Percentiles rank a stretch among this genome's conserved stretches.
phyloP scores from a whole-genome alignment of 2,329 filamentous ascomycete species.

The Aspergillus caelatus region DNA sequence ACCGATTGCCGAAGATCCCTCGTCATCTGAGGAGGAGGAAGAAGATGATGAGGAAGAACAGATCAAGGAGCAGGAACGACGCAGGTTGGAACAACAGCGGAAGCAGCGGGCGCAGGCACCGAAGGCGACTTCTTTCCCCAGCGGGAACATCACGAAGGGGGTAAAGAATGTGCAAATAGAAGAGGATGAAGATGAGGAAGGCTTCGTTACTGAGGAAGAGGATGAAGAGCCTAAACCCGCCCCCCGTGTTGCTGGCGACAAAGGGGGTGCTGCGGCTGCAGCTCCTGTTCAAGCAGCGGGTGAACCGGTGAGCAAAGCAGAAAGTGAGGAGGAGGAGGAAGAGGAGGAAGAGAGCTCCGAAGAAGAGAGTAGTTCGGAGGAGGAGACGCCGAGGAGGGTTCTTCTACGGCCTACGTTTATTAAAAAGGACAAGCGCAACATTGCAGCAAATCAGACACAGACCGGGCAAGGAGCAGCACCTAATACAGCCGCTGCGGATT shows the following conservation, averaged over 20 bases:
- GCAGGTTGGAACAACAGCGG: conserved; percentile 37
- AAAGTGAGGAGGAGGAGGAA: conserved; percentile 54
- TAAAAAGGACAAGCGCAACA: conserved; percentile 63
- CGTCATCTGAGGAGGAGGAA: conserved; percentile 55
- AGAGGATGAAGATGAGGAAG: conserved; percentile 56
- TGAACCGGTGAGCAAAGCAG: conserved; percentile 34
- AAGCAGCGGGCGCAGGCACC: conserved; percentile 51
- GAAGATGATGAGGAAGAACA: conserved; percentile 58
- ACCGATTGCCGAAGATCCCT: conserved; percentile 54
- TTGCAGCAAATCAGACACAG: conserved; percentile 28
- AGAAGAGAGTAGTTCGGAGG: conserved; percentile 58
- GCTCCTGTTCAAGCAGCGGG: conserved; percentile 21
- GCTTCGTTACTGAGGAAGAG: conserved; percentile 62
- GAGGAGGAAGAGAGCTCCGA: conserved; percentile 51
- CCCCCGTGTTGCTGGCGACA: conserved; percentile 18
- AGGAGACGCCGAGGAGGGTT: conserved; percentile 58
- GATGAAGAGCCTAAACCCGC: conserved; percentile 35
- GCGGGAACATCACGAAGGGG: conserved; percentile 36
- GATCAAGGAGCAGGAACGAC: conserved; percentile 60
- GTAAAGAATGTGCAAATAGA: conserved; percentile 35
- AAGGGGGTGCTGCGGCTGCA: conserved; percentile 17
- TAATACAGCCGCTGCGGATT: conserved; percentile 25
- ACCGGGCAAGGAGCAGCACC: conserved; percentile 20
- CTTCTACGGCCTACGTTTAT: conserved; percentile 69
- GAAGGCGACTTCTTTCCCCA: conserved; percentile 43